Base-by-base conservation (phyloP, 805 yeast genomes). In the Lipomyces yamanashiensis region DNA sequence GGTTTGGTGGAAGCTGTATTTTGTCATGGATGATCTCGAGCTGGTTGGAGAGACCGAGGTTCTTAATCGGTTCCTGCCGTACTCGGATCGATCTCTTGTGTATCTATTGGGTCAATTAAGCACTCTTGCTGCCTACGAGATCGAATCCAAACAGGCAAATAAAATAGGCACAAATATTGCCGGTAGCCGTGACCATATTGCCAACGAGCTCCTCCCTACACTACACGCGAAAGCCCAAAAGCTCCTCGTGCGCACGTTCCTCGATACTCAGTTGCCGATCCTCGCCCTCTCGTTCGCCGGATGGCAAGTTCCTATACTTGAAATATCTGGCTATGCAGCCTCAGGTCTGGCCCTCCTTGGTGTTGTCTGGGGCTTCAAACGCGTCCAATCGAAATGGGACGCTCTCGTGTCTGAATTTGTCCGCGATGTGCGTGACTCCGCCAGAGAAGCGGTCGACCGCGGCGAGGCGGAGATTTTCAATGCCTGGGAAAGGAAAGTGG, bases 1-100 rank as follows among this genome's bases (percentile, higher is more conserved):
- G 66, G 23, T 77, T 1, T 78, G 80, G 79, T 77, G 73, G 71
- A 75, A 76, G 58, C 70, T 78, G 34, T 78, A 75, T 59, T 71
- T 65, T 58, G 67, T 70, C 8, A 72, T 73, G 17, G 81, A 78
- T 61, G 81, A 78, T 56, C 71, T 78, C 2, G 70, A 41, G 10
- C 44, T 70, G n/a, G 58, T 68, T 7, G 65, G 72, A 4, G 43
- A 63, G 28, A 54, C 63, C 8, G 59, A 56, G 1, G 62, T 76
- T 3, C 40, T 57, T 12, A 55, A 36, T 15, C 53, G 59, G 3
- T 74, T 71, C 43, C 51, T 77, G 56, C 77, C 78, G 1, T 59
- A 63, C 12, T 59, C 79, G 1, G 68, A 67, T n/a, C 64, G 69
- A 7, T 37, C 63, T n/a, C 67, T 72, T 44, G 72, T 73, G 43